These are phyloP conservation scores for Vitis amurensis DNA, from an alignment of 164 flowering plant species.

Conservation along the genomic window DNA sequence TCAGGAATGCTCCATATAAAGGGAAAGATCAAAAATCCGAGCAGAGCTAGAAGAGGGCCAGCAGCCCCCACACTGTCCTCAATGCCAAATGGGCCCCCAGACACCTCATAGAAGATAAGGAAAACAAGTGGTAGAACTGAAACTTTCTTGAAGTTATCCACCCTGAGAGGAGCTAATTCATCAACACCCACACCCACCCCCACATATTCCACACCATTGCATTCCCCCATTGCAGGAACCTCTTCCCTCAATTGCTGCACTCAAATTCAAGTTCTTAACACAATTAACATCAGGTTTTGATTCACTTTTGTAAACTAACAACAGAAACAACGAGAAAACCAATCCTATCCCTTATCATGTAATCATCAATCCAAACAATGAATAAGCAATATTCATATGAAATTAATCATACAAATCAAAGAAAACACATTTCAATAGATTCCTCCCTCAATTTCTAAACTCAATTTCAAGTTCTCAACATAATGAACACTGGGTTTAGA, in stretches of 20 bases:
- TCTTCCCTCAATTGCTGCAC: constrained; percentile 46
- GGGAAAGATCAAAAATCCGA: constrained; percentile 57
- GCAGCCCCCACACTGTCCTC: constrained; percentile 60
- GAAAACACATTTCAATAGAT: no score
- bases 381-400: no score
- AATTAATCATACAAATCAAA: no score
- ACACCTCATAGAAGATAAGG: constrained; percentile 65
- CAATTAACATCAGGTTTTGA: neutral
- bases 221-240: constrained; percentile 41
- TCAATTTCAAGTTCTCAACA: no score
- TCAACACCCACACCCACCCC: constrained; percentile 7
- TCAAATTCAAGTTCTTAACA: constrained; percentile 6
- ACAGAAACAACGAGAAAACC: neutral
- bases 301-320: neutral
- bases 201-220: constrained; percentile 26
- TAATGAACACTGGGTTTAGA: no score
- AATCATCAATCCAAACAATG: no score
- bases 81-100: constrained; percentile 65
- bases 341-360: neutral
- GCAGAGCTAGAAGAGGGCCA: constrained; percentile 58
- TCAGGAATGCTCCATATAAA: constrained; percentile 67
- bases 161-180: constrained; percentile 28
- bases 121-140: constrained; percentile 55
- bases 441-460: no score
- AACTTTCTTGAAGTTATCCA: constrained; percentile 33